Conservation (phyloP, 345 rosid genomes). For the Gossypium herbaceum region DNA sequence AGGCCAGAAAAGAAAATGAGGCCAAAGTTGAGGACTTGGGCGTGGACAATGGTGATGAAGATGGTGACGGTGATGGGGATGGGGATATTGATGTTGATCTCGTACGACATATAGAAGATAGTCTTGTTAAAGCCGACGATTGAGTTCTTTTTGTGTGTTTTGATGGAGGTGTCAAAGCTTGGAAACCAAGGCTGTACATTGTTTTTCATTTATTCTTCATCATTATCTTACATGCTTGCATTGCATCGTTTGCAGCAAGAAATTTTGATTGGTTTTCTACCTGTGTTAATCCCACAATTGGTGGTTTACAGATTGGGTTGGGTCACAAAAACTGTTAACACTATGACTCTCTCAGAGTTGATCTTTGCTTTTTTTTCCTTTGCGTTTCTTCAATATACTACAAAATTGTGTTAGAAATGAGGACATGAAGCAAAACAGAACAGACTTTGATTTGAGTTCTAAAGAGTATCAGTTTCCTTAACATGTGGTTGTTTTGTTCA, state of each 20-base stretch:
- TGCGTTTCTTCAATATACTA: not conserved
- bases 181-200: not conserved
- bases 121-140: constrained; percentile 4
- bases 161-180: not conserved
- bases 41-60: constrained; percentile 5
- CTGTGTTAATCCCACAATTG: not conserved
- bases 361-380: not conserved
- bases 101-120: constrained; percentile 12
- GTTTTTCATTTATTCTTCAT: not conserved
- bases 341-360: no score
- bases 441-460: not conserved
- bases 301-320: not conserved
- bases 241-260: not conserved
- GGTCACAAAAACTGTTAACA: no score
- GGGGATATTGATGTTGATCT: constrained; percentile 13
- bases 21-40: constrained; percentile 1
- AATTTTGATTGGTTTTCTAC: not conserved
- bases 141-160: not conserved
- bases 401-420: not conserved
- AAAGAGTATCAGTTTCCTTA: no score
- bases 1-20: not conserved
- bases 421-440: not conserved
- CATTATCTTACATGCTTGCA: not conserved
- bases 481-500: no score
- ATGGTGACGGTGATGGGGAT: constrained; percentile 1